Percentiles rank a stretch among this genome's conserved stretches.
Evolutionary conservation across 352 stramenopile species (phyloP).

Genomic region (Lagenidium giganteum): DNA sequence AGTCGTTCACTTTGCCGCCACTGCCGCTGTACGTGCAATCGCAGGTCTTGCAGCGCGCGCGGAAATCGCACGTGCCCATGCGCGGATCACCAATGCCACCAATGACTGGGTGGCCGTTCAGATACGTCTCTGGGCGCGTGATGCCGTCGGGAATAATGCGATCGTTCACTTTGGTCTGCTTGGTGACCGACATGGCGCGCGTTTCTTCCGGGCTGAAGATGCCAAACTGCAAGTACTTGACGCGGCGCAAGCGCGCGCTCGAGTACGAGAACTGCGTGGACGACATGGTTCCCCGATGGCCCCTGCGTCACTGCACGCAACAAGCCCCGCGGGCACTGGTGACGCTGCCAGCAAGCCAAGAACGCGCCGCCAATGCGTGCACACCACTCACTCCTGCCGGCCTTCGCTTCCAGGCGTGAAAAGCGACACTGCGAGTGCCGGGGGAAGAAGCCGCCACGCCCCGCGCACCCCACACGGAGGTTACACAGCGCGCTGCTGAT

Average conservation of each 20-base stretch:
- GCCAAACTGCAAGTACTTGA: conserved; percentile 99
- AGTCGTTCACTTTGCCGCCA: conserved; percentile 94
- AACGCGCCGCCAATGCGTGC: conserved; percentile 2
- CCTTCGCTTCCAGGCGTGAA: too few species aligned
- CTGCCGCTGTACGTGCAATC: conserved; percentile 91
- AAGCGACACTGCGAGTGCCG: too few species aligned
- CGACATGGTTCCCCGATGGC: conserved; percentile 63
- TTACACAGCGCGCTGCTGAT: too few species aligned
- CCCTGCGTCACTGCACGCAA: too few species aligned
- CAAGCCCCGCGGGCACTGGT: too few species aligned
- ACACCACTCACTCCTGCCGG: conserved; percentile 27
- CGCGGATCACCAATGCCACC: conserved; percentile 98
- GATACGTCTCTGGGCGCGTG: conserved; percentile 84
- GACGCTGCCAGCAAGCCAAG: too few species aligned
- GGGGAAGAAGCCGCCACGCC: too few species aligned
- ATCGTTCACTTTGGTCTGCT: conserved; percentile 96
- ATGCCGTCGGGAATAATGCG: conserved; percentile 95
- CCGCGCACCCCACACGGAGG: too few species aligned
- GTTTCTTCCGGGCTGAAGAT: conserved; percentile 98
- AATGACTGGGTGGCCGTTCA: conserved; percentile 95
- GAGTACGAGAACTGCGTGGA: conserved; percentile 95
- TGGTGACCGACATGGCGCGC: conserved; percentile 95
- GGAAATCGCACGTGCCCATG: conserved; percentile 93
- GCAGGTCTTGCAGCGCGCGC: conserved; percentile 88
- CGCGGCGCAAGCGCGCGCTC: conserved; percentile 88